Conservation (phyloP, 1,139 yeast genomes). For the Sporopachydermia cereana region DNA sequence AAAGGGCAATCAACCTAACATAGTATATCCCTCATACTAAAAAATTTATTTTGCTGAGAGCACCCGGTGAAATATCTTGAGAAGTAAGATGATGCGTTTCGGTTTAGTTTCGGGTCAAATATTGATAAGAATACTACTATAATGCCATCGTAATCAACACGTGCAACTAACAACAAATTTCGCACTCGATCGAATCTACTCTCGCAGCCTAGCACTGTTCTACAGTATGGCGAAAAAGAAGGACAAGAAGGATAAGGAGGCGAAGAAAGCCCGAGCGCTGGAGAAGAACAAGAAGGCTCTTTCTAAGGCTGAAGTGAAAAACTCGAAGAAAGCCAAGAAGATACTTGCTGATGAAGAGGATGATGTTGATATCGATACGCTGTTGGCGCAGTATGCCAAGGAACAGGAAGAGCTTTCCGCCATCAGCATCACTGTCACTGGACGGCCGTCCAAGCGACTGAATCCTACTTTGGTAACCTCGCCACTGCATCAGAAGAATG, state of each 20-base stretch:
- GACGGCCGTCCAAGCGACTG: constrained; percentile 55
- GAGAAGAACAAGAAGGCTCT: constrained; percentile 71
- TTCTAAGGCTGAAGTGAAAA: constrained; percentile 60
- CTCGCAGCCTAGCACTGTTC: too few species aligned
- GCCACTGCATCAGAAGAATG: constrained; percentile 67
- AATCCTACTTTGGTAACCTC: constrained; percentile 68
- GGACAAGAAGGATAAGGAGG: constrained; percentile 68
- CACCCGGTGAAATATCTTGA: too few species aligned
- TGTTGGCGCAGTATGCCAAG: constrained; percentile 63
- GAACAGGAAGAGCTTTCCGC: constrained; percentile 75
- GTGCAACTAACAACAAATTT: too few species aligned
- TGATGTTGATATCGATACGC: constrained; percentile 78
- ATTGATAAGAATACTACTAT: too few species aligned
- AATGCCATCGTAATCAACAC: too few species aligned
- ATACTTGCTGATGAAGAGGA: constrained; percentile 70
- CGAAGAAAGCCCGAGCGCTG: constrained; percentile 82
- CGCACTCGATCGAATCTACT: too few species aligned
- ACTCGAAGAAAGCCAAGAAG: constrained; percentile 66
- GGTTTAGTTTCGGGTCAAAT: too few species aligned
- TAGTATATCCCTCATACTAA: too few species aligned
- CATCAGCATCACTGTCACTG: constrained; percentile 45
- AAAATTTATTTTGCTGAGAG: too few species aligned
- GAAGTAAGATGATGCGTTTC: too few species aligned
- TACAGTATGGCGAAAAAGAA: constrained; percentile 73
- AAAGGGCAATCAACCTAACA: too few species aligned